Base-by-base conservation (phyloP, 2,329 filamentous ascomycete species). In the Cyclaneusma minus region DNA sequence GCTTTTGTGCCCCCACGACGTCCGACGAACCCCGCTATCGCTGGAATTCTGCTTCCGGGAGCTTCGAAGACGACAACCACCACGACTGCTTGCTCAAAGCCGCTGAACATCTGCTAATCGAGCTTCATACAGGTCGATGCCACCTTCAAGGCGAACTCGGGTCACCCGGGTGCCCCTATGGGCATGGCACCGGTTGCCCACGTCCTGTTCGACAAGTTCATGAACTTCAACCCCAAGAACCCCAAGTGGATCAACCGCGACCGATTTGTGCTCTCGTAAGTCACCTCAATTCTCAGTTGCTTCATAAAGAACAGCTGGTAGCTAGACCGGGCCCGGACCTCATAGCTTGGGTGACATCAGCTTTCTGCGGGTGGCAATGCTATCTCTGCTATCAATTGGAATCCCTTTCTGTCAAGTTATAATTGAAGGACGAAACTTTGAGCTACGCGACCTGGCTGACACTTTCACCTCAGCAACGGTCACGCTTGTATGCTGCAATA, bases 191-290 rank as follows among this genome's bases (percentile, higher is more conserved):
- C 27, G 26, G 74, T 85, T 50, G 77, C 89, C 56, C 89, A 95
- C 68, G 83, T 95, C 49, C 73, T 98, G 40, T 98, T 82, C 66
- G 92, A 93, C 73, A 91, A 89, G 60, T 91, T 94, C 69, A 83
- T 98, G 83, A 91, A 63, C 56, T 98, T 94, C 72, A 98, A 95
- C 77, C 89, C 89, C 48, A 91, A 94, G 77, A 94, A 93, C 72
- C 82, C 89, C 45, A 68, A 83, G 40, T 98, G 85, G 85, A 50
- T 89, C 47, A 95, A 95, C 73, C 78, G 89, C 51, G 89, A 98
- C 62, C 80, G 89, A 56, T 98, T 98, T 52, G 84, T 98, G 36
- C 84, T 98, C 54, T 98, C 89, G 85, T 94, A 71, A 70, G 85
- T 78, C 12, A 22, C 22, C 25, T 16, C 24, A 11, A 15, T 13